These are phyloP conservation scores for Vitis hybrid DNA, from an alignment of 177 flowering plant species.

Conservation along the genomic window DNA sequence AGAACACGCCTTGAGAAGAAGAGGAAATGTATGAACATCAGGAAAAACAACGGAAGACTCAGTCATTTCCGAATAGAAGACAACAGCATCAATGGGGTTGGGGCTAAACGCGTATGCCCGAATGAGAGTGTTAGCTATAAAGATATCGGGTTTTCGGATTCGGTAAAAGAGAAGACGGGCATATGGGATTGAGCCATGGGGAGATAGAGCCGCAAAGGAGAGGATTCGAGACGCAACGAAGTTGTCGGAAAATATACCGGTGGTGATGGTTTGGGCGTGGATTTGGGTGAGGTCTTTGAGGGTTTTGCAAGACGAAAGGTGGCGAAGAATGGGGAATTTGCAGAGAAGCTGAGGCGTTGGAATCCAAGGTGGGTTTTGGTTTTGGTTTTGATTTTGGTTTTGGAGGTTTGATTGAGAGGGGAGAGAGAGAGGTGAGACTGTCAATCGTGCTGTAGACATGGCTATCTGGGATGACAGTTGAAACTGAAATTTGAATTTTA, in stretches of 20 bases:
- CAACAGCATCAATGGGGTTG: slow-evolving; percentile 20
- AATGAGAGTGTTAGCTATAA: slow-evolving; percentile 24
- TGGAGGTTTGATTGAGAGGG: slow-evolving; percentile 4
- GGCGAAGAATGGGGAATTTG: slow-evolving; percentile 19
- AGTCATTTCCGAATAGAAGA: slow-evolving; percentile 18
- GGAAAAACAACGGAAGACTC: slow-evolving; percentile 19
- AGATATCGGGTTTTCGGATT: slow-evolving; percentile 24
- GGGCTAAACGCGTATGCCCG: slow-evolving; percentile 20
- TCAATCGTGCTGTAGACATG: slow-evolving; percentile 1
- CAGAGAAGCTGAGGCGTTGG: slow-evolving; percentile 21
- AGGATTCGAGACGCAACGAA: slow-evolving; percentile 32
- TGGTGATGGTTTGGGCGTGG: slow-evolving; percentile 33
- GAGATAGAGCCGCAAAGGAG: slow-evolving; percentile 33
- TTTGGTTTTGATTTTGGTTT: slow-evolving; percentile 10
- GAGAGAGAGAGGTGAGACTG: background rate
- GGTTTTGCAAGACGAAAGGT: slow-evolving; percentile 28
- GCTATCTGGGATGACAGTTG: background rate
- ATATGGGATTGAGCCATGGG: slow-evolving; percentile 25
- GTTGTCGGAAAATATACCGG: slow-evolving; percentile 24
- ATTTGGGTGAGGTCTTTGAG: slow-evolving; percentile 31
- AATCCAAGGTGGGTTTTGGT: slow-evolving; percentile 21
- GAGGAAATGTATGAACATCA: slow-evolving; percentile 24
- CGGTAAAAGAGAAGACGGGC: slow-evolving; percentile 24
- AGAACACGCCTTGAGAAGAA: slow-evolving; percentile 29
- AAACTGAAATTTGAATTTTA: background rate